Evolutionary conservation across 2,329 filamentous ascomycete genomes (phyloP).

Genomic region (Zymoseptoria brevis): DNA sequence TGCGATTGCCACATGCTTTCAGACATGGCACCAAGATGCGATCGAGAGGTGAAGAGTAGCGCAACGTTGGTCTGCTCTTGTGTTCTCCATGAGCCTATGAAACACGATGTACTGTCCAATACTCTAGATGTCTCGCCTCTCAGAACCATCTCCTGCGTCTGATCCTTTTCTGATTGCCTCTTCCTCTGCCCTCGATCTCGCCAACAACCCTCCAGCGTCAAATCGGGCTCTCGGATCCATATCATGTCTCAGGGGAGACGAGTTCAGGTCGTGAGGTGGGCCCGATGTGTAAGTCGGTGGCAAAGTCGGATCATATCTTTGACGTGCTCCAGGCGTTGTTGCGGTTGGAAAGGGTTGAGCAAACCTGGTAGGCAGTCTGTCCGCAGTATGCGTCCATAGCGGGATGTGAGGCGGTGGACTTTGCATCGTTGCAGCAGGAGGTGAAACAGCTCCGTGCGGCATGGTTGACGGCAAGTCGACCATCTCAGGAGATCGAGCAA

Average conservation of each 20-base stretch:
- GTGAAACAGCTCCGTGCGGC: not conserved
- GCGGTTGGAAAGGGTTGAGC: not conserved
- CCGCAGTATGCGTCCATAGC: not conserved
- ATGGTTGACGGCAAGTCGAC: not conserved
- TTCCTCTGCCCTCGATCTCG: slow-evolving; percentile 12
- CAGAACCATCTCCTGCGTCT: slow-evolving; percentile 8
- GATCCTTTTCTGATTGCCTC: slow-evolving; percentile 9
- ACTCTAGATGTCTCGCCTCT: slow-evolving; percentile 1
- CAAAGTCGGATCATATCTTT: not conserved
- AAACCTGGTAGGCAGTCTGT: not conserved
- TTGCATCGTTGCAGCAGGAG: not conserved
- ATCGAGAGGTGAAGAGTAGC: too few relatives aligned
- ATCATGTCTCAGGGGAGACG: not conserved
- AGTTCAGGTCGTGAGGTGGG: not conserved
- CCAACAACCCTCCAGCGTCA: slow-evolving; percentile 4
- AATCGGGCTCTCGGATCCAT: slow-evolving; percentile 1
- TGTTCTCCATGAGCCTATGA: too few relatives aligned
- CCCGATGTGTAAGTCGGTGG: not conserved
- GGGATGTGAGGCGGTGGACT: not conserved
- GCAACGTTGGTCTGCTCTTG: too few relatives aligned
- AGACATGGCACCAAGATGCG: too few relatives aligned
- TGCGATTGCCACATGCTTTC: too few relatives aligned
- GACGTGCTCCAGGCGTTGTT: not conserved
- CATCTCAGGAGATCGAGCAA: not conserved
- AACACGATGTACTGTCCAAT: not conserved